These are phyloP conservation scores for Celoporthe dispersa DNA, from an alignment of 2,329 filamentous ascomycete genomes.

Conservation along the genomic window DNA sequence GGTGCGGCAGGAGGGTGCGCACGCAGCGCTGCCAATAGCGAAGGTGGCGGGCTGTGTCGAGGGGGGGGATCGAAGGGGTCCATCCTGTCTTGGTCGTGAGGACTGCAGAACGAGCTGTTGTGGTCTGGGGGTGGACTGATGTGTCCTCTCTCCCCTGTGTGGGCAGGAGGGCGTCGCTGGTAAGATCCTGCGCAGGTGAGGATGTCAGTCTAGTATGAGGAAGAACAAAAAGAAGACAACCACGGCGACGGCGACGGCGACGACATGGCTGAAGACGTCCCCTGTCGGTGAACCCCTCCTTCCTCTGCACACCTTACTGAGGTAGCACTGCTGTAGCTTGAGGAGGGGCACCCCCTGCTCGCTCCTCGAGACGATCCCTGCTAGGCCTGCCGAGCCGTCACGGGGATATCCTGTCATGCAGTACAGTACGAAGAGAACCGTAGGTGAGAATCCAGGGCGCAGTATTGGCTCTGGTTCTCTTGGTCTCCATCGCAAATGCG, in stretches of 20 bases:
- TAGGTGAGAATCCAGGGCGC: too few species aligned
- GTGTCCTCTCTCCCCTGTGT: not conserved
- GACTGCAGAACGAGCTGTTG: not conserved
- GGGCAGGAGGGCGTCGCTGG: not conserved
- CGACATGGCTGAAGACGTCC: not conserved
- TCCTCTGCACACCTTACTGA: too few species aligned
- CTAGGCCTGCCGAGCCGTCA: not conserved
- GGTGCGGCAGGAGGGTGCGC: conserved; percentile 76
- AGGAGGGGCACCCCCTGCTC: not conserved
- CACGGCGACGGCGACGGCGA: not conserved
- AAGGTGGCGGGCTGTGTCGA: conserved; percentile 72
- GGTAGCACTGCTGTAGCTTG: not conserved
- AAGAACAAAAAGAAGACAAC: not conserved
- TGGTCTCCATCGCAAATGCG: too few species aligned
- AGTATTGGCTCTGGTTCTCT: too few species aligned
- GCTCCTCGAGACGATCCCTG: not conserved
- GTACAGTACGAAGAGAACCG: too few species aligned
- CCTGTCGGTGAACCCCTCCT: not conserved
- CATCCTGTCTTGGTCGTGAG: conserved; percentile 29
- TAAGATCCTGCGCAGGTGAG: not conserved
- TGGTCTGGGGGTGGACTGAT: not conserved
- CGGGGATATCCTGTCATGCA: too few species aligned
- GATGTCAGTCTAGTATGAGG: not conserved
- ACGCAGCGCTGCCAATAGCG: conserved; percentile 94
- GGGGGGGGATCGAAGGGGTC: conserved; percentile 36